Evolutionary conservation across 2,329 filamentous ascomycete genomes (phyloP).

Genomic region (Apiospora saccharicola): DNA sequence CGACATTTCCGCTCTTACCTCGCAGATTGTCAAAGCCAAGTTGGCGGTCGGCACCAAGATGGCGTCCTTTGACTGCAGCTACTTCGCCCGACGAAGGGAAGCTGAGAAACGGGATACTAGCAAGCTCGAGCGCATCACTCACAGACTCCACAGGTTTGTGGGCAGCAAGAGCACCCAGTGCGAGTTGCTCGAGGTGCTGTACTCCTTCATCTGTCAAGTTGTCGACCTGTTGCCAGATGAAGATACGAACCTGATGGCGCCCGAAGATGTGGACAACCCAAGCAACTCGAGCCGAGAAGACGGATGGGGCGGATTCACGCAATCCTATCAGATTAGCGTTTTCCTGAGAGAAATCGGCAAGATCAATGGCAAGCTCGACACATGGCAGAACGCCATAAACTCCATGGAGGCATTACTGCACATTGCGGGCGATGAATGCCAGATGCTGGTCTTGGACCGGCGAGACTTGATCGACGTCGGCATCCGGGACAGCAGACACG

Average conservation of each 20-base stretch:
- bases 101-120: not conserved
- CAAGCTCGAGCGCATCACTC: not conserved
- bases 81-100: not conserved
- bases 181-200: not conserved
- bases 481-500: not conserved
- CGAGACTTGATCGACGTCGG: not conserved
- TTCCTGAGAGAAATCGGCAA: not conserved
- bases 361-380: not conserved
- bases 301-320: not conserved
- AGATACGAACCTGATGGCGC: not conserved
- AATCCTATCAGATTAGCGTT: not conserved
- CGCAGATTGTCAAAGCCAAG: not conserved
- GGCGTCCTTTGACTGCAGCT: not conserved
- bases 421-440: not conserved
- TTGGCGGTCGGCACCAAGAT: not conserved
- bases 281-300: not conserved
- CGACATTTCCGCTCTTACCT: not conserved
- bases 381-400: not conserved
- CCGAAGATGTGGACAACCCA: not conserved
- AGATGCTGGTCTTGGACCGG: not conserved
- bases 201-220: not conserved
- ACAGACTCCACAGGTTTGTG: not conserved
- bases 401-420: not conserved
- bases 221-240: not conserved
- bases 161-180: not conserved